Conservation (phyloP, 208 protist genomes). For the Kentomonas sorsogonicus region DNA sequence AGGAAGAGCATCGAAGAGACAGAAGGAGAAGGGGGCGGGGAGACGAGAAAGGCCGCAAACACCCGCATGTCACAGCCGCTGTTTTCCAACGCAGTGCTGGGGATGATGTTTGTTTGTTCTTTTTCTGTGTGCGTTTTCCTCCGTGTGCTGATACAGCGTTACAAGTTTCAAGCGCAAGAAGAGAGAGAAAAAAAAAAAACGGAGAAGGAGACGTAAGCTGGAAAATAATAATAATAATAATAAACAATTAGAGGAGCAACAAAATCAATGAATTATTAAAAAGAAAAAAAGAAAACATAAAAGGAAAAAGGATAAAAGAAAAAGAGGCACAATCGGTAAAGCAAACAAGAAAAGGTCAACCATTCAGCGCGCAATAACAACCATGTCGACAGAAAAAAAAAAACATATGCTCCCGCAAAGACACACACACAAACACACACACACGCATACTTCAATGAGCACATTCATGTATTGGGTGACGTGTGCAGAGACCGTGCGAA, state of each 20-base stretch:
- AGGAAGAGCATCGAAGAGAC: too few relatives aligned
- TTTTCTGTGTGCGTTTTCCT: too few relatives aligned
- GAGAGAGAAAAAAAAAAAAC: slow-evolving; percentile 1
- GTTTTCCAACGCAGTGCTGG: too few relatives aligned
- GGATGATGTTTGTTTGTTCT: too few relatives aligned
- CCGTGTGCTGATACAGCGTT: too few relatives aligned
- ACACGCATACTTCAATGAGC: too few relatives aligned
- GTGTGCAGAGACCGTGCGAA: too few relatives aligned
- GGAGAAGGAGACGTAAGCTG: not conserved
- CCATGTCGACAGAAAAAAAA: not conserved
- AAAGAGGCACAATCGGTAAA: too few relatives aligned
- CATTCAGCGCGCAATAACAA: not conserved
- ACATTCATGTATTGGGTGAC: too few relatives aligned
- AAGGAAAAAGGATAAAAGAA: slow-evolving; percentile 7
- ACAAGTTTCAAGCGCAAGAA: not conserved
- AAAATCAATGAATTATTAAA: slow-evolving; percentile 3
- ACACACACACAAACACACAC: not conserved
- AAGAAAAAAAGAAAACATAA: slow-evolving; percentile 12
- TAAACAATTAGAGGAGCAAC: not conserved
- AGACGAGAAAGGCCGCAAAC: too few relatives aligned
- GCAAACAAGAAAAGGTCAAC: not conserved
- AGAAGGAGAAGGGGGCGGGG: too few relatives aligned
- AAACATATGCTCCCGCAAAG: not conserved
- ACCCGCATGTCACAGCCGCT: too few relatives aligned
- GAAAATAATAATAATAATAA: not conserved